These are phyloP conservation scores for Erysimum pusillum DNA, from an alignment of 441 rosid genomes.

Conservation along the genomic window DNA sequence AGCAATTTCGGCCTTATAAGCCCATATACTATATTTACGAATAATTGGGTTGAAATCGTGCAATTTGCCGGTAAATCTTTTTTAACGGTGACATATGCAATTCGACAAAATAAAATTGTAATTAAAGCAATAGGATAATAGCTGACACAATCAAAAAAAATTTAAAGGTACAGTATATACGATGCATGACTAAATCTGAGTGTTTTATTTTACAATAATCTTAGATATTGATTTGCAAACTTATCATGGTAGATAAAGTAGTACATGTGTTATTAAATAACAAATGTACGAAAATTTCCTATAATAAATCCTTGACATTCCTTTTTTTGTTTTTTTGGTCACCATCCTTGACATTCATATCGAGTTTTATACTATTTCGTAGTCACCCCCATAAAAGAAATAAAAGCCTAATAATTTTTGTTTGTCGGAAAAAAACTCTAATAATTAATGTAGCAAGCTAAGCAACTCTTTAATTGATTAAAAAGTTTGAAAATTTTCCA, in stretches of 20 bases:
- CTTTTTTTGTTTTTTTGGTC: too few species aligned
- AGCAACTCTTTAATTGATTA: constrained; percentile 19
- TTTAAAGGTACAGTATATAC: too few species aligned
- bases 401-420: background rate
- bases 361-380: background rate
- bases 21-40: background rate
- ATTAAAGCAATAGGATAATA: background rate
- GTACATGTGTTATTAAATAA: too few species aligned
- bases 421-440: background rate
- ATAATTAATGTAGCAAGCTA: constrained; percentile 22
- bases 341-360: too few species aligned
- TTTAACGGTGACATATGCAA: background rate
- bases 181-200: too few species aligned
- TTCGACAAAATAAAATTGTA: background rate
- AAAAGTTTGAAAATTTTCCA: background rate
- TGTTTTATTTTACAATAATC: too few species aligned
- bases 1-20: background rate
- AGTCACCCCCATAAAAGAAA: background rate
- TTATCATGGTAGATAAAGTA: too few species aligned
- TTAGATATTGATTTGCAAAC: too few species aligned
- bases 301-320: too few species aligned
- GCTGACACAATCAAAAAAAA: background rate
- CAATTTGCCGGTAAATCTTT: background rate
- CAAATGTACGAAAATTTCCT: too few species aligned
- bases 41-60: background rate